Percentiles rank a stretch among this genome's conserved stretches.
These are phyloP conservation scores for Limtongia smithiae DNA, from an alignment of 805 yeast genomes.

Conservation along the genomic window DNA sequence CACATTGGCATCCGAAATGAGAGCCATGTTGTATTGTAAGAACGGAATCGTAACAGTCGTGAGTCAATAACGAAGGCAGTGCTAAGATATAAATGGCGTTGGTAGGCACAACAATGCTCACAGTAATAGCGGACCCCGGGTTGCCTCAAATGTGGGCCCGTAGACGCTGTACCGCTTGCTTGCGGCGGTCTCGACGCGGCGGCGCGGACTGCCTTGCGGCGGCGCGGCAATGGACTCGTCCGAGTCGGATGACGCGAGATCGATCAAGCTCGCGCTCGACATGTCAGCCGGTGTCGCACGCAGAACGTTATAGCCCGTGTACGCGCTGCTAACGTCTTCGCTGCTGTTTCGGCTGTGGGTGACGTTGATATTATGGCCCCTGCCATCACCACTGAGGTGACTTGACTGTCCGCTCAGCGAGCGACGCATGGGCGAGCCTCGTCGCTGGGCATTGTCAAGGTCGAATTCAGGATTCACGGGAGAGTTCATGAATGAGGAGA, in stretches of 20 bases:
- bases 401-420: too few species aligned
- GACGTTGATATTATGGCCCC: too few species aligned
- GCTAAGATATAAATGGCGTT: too few species aligned
- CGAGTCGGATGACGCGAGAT: slow-evolving; percentile 25
- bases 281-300: slow-evolving; percentile 13
- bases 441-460: slow-evolving; percentile 12
- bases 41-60: too few species aligned
- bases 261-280: slow-evolving; percentile 17
- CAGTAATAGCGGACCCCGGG: too few species aligned
- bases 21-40: too few species aligned
- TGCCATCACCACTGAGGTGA: too few species aligned
- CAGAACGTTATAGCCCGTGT: slow-evolving; percentile 24
- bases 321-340: slow-evolving; percentile 2
- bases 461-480: slow-evolving; percentile 6
- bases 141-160: slow-evolving; percentile 7
- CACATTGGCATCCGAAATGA: too few species aligned
- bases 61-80: too few species aligned
- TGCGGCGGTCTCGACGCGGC: neutral
- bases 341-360: neutral
- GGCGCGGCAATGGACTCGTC: slow-evolving; percentile 1
- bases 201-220: neutral
- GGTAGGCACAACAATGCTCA: too few species aligned
- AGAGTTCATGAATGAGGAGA: slow-evolving; percentile 18
- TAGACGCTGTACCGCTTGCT: slow-evolving; percentile 18
- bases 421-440: slow-evolving; percentile 21